These are phyloP conservation scores for Candida quercuum DNA, from an alignment of 805 yeast genomes.

Conservation along the genomic window DNA sequence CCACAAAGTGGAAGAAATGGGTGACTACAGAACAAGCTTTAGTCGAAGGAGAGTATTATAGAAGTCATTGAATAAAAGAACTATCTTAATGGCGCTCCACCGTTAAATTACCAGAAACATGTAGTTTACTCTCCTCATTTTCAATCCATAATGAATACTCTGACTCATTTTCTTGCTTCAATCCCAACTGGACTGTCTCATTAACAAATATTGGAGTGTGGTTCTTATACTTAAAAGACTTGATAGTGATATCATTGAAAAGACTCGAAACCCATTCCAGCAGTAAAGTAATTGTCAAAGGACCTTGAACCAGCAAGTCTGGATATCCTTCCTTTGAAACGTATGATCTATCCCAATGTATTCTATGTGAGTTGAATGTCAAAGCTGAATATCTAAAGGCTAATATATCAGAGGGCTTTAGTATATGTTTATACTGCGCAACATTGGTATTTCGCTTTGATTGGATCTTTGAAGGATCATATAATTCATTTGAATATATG, in stretches of 20 bases:
- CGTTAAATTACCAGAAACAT: conserved; percentile 11
- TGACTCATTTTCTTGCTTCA: conserved; percentile 4
- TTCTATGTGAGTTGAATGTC: conserved; percentile 77
- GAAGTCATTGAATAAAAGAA: conserved; percentile 24
- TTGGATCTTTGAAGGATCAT: conserved; percentile 3
- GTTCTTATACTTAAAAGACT: conserved; percentile 37
- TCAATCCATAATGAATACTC: conserved; percentile 19
- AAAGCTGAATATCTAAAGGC: conserved; percentile 66
- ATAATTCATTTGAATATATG: conserved; percentile 47
- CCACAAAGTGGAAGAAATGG: conserved; percentile 45
- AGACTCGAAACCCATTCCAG: conserved; percentile 42
- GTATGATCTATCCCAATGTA: conserved; percentile 66
- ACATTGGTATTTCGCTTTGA: neutral
- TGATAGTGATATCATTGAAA: conserved; percentile 16
- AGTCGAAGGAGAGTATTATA: conserved; percentile 15
- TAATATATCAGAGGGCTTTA: conserved; percentile 36
- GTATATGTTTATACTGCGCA: conserved; percentile 23
- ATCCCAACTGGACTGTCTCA: conserved; percentile 22
- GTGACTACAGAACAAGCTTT: conserved; percentile 31
- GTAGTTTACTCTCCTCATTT: conserved; percentile 6
- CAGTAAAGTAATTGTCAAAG: conserved; percentile 59
- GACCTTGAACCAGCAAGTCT: conserved; percentile 71
- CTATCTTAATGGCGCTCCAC: conserved; percentile 4
- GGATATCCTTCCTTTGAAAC: conserved; percentile 57
- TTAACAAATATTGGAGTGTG: conserved; percentile 36